Evolutionary conservation across 768 basidiomycete genomes (phyloP).

Genomic region (Xerocomellus intermedius): DNA sequence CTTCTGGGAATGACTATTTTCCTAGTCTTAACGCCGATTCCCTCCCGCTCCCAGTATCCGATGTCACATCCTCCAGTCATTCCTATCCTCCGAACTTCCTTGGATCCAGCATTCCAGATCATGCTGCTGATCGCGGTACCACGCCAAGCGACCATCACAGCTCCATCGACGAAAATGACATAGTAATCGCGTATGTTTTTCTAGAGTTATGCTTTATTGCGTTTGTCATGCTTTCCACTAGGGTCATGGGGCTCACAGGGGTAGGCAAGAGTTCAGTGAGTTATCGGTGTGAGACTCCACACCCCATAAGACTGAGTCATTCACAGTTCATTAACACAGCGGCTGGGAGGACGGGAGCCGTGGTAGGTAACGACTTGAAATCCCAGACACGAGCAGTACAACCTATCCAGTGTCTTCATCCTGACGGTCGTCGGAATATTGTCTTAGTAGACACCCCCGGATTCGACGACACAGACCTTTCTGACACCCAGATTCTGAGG

Average conservation of each 20-base stretch:
- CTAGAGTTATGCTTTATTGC: not conserved
- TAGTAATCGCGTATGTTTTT: constrained; percentile 19
- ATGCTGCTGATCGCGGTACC: not conserved
- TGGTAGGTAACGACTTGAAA: not conserved
- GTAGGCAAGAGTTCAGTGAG: constrained; percentile 21
- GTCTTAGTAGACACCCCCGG: constrained; percentile 20
- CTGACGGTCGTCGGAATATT: constrained; percentile 12
- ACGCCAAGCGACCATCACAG: not conserved
- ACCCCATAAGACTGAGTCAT: not conserved
- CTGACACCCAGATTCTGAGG: constrained; percentile 9
- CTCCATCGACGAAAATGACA: constrained; percentile 2
- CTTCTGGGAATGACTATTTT: not conserved
- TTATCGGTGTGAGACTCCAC: not conserved
- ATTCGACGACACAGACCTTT: constrained; percentile 14
- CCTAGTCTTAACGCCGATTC: not conserved
- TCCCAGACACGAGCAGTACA: constrained; percentile 9
- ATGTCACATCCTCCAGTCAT: not conserved
- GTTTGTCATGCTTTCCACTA: not conserved
- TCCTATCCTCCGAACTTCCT: not conserved
- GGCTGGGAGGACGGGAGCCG: not conserved
- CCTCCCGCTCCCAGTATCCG: not conserved
- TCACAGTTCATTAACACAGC: constrained; percentile 15
- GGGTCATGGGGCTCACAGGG: constrained; percentile 19
- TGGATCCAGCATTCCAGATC: not conserved
- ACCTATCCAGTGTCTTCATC: constrained; percentile 11